Evolutionary conservation across 2,329 filamentous ascomycete genomes (phyloP), one percentile per base, ranked within the genome.

Genomic region (Exophiala aquamarina): DNA sequence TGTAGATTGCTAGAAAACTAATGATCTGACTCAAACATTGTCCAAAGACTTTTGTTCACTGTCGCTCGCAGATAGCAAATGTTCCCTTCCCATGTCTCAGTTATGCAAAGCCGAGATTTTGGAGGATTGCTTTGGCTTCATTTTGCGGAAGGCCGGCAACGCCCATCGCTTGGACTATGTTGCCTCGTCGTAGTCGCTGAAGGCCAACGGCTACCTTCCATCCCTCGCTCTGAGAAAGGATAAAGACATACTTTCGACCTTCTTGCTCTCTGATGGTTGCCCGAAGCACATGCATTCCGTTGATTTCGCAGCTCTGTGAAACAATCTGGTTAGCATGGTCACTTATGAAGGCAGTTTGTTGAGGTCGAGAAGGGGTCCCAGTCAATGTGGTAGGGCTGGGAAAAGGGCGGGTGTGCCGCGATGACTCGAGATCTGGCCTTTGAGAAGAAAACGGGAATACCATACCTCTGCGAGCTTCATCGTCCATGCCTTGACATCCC

Each of bases 401-500:
- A n/a, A n/a, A n/a, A n/a, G n/a, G n/a, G n/a, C n/a, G n/a, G n/a
- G n/a, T n/a, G n/a, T n/a, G n/a, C n/a, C n/a, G n/a, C n/a, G n/a
- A n/a, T n/a, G n/a, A n/a, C n/a, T n/a, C n/a, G n/a, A n/a, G n/a
- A n/a, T n/a, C n/a, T n/a, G n/a, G n/a, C n/a, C n/a, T n/a, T n/a
- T n/a, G n/a, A n/a, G n/a, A n/a, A n/a, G n/a, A n/a, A 79, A 71
- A 66, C 84, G 80, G 62, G 80, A 77, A 63, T 85, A 90, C 82
- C 86, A 89, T 74, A 93, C 84, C 79, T 97, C 93, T 68, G 94
- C 83, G 56, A 86, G 74, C 71, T 95, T 96, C 70, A 98, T 80
- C 34, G 90, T 95, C 93, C 93, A 97, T 19, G 92, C 91, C 69
- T 97, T 97, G 63, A 97, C 83, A 66, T 98, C 93, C 93, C 93